Evolutionary conservation across 371 early-diverging fungal species (phyloP), one percentile per base, ranked within the genome.

Genomic region (Mycotypha africana): DNA sequence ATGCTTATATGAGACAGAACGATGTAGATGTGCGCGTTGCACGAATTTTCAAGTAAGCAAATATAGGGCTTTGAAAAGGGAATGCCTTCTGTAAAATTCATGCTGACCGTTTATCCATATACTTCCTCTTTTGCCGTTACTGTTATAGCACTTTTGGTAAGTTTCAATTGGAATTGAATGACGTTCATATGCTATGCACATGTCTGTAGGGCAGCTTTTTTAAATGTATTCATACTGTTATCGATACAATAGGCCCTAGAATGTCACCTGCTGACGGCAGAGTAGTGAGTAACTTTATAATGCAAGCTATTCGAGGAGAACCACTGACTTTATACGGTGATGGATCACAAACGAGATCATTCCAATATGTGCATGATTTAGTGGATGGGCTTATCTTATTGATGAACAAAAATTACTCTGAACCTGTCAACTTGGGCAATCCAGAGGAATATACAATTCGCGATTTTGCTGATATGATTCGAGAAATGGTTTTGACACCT

Each of bases 251-350:
- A 66, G 92, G 91, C 8, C 93, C 93, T 8, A 77, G 91, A 21
- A 92, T 92, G 93, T 89, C 88, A 52, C 84, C 79, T 39, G 79
- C 86, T 23, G 93, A 92, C 58, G 93, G 93, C 12, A 74, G 93
- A 8, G 93, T 92, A 7, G 90, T 92, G n/a, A 83, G 84, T 62
- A 92, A 92, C 60, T 92, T 92, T 56, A 87, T 92, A 53, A 86
- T 88, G 67, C 91, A 91, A 62, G 89, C 91, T 0, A 62, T 92
- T 22, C 75, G 79, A 26, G 87, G 87, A 3, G 79, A 90, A 49
- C 75, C 83, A 20, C 48, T 91, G 25, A 92, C 93, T 10, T 59
- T 92, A 6, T 92, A 91, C 62, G 93, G 91, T 10, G 84, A 84
- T 45, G 93, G 93, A 11, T 58, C 61, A 28, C 90, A 92, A 58